Evolutionary conservation across 352 stramenopile species (phyloP).

Genomic region (Pythium volutum): DNA sequence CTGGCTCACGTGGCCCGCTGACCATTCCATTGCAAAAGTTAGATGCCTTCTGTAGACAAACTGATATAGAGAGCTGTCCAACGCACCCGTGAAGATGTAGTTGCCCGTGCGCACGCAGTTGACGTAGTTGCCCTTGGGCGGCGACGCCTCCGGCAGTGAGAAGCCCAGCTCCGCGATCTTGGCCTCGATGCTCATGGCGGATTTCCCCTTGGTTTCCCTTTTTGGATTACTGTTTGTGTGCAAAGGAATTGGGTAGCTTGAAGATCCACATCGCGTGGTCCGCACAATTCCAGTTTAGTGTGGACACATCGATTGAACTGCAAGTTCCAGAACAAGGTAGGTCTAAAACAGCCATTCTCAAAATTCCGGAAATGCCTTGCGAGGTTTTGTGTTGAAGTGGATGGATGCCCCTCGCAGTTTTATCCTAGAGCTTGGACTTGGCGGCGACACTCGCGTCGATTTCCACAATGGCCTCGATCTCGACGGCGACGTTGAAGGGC

Average conservation of each 20-base stretch:
- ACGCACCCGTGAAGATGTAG: conserved; percentile 65
- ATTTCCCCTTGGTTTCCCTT: not conserved
- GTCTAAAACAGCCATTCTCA: not conserved
- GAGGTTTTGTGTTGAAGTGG: not conserved
- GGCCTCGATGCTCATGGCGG: conserved; percentile 39
- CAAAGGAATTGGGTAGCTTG: not conserved
- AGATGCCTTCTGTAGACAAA: not conserved
- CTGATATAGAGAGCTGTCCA: not conserved
- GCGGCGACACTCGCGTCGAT: conserved; percentile 41
- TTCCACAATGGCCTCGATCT: conserved; percentile 95
- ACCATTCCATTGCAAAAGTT: not conserved
- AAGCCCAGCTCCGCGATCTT: conserved; percentile 71
- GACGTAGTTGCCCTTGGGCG: conserved; percentile 75
- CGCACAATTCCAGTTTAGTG: not conserved
- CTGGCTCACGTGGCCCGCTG: conserved; percentile 65
- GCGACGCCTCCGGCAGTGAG: conserved; percentile 47
- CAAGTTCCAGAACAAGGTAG: not conserved
- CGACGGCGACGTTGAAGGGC: conserved; percentile 91
- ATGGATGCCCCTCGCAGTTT: no score
- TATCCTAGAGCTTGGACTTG: conserved; percentile 7
- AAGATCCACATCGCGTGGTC: not conserved
- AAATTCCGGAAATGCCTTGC: not conserved
- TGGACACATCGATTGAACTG: not conserved
- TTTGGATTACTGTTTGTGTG: no score
- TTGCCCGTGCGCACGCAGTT: conserved; percentile 58